These are phyloP conservation scores for Fremontodendron californicum DNA, from an alignment of 345 rosid genomes.

Conservation along the genomic window DNA sequence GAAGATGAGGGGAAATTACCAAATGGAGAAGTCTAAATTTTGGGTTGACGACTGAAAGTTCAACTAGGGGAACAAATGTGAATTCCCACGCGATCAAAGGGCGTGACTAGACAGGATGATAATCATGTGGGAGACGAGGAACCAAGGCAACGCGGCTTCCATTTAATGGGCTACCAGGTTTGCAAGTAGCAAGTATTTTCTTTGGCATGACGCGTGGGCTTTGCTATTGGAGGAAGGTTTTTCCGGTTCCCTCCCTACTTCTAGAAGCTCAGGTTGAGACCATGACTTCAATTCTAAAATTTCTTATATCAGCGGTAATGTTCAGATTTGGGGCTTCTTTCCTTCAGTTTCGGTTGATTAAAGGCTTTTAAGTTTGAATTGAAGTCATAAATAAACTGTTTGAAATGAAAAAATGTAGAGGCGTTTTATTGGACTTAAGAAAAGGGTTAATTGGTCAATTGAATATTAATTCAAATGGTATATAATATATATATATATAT, in stretches of 20 bases:
- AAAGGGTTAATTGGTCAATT: no score
- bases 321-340: not conserved
- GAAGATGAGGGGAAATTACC: not conserved
- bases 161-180: not conserved
- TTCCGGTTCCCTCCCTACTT: not conserved
- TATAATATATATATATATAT: no score
- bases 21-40: not conserved
- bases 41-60: constrained; percentile 1
- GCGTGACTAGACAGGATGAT: not conserved
- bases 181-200: not conserved
- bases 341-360: not conserved
- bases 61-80: not conserved
- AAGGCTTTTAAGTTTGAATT: no score
- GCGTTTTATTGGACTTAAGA: no score
- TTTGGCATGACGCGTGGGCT: not conserved
- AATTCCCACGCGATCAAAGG: not conserved
- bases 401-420: no score
- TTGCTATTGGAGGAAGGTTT: not conserved
- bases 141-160: not conserved
- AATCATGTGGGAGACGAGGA: not conserved
- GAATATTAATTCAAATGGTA: no score
- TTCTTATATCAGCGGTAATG: not conserved
- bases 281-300: not conserved
- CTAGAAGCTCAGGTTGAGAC: no score
- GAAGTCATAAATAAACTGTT: no score